phyloP scores from a whole-genome alignment of 1,139 yeast genomes.

The Hemisphaericaspora xylofermentans region DNA sequence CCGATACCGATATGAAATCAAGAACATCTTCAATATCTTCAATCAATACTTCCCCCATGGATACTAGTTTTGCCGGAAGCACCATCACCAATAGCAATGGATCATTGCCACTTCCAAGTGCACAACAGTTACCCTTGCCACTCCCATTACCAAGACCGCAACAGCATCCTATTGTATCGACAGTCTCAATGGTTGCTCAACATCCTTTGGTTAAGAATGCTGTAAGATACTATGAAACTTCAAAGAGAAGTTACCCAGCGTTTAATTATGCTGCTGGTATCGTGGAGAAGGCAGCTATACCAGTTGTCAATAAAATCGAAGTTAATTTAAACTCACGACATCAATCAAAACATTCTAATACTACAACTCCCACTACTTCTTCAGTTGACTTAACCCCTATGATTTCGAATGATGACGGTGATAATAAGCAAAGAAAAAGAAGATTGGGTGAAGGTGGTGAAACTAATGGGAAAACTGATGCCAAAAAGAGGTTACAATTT shows the following conservation, averaged over 20 bases:
- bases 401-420: constrained; percentile 8
- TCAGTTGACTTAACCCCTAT: constrained; percentile 11
- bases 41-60: not conserved
- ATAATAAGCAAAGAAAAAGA: constrained; percentile 21
- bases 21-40: not conserved
- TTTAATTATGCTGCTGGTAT: constrained; percentile 68
- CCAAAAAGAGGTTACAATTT: constrained; percentile 67
- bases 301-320: constrained; percentile 53
- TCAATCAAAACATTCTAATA: constrained; percentile 21
- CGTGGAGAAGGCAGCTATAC: constrained; percentile 62
- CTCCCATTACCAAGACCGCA: constrained; percentile 8
- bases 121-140: not conserved
- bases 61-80: not conserved
- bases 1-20: constrained; percentile 10
- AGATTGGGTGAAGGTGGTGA: constrained; percentile 16
- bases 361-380: constrained; percentile 5
- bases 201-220: constrained; percentile 59
- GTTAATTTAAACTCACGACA: constrained; percentile 44
- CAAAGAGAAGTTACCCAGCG: constrained; percentile 54
- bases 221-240: constrained; percentile 55
- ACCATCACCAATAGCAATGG: constrained; percentile 10
- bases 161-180: constrained; percentile 44
- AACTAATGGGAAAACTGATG: constrained; percentile 38
- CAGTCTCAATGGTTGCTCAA: constrained; percentile 43
- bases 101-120: not conserved